Conservation (phyloP, 495 filamentous ascomycete species). For the Xylaria sp. region DNA sequence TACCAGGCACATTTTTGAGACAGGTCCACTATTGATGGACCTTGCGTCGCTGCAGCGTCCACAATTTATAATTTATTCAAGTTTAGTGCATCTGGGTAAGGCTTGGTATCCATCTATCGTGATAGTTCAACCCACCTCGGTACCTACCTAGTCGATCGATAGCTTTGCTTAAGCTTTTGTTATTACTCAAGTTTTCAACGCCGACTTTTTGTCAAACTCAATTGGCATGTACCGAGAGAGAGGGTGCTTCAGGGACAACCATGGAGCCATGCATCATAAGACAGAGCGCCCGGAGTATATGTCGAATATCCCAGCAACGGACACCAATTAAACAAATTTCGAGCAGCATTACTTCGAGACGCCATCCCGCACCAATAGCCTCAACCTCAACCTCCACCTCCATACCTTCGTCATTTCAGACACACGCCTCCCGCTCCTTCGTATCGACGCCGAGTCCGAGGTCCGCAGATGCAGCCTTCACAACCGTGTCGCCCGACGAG, state of each 20-base stretch:
- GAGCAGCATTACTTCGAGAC: not conserved
- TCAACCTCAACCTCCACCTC: too few species aligned
- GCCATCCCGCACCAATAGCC: not conserved
- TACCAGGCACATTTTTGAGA: not conserved
- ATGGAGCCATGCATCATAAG: conserved; percentile 12
- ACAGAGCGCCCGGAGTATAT: conserved; percentile 6
- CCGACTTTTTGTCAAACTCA: not conserved
- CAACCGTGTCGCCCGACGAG: conserved; percentile 83
- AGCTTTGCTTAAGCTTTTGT: not conserved
- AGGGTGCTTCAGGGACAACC: not conserved
- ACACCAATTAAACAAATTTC: not conserved
- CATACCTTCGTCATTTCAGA: not conserved
- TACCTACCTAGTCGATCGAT: too few species aligned
- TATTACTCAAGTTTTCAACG: not conserved
- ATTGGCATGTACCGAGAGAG: not conserved
- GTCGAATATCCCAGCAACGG: conserved; percentile 10
- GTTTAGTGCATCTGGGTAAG: too few species aligned
- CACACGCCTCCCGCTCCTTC: conserved; percentile 6
- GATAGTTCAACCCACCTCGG: too few species aligned
- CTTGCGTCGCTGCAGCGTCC: not conserved
- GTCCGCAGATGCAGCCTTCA: conserved; percentile 47
- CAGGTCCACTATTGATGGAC: not conserved
- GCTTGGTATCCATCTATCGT: too few species aligned
- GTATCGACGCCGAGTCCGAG: conserved; percentile 22
- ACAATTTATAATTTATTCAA: too few species aligned